Evolutionary conservation across 352 stramenopile genomes (phyloP).

Genomic region (Phytopythium mirpurense): DNA sequence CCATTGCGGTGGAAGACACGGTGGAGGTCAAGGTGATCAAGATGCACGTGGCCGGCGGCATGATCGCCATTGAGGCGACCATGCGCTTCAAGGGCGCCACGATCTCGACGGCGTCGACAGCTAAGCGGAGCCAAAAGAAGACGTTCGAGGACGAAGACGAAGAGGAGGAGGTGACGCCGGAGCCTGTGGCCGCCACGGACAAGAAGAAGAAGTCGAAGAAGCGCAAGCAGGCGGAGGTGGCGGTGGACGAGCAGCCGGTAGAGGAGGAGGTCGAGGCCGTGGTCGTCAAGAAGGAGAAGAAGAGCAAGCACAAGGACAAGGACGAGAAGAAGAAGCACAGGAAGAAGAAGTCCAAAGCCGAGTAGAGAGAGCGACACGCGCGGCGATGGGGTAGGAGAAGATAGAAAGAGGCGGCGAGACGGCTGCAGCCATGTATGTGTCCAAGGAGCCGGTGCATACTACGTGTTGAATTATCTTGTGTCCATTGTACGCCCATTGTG

Average conservation of each 20-base stretch:
- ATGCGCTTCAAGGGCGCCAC: slow-evolving; percentile 38
- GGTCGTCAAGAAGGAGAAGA: slow-evolving; percentile 19
- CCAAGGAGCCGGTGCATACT: not conserved
- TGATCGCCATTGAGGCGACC: slow-evolving; percentile 77
- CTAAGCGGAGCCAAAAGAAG: slow-evolving; percentile 5
- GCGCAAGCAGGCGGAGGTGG: slow-evolving; percentile 12
- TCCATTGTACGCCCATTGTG: not conserved
- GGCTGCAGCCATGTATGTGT: not conserved
- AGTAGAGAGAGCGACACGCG: slow-evolving; percentile 27
- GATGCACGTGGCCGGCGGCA: slow-evolving; percentile 65
- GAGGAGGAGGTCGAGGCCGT: slow-evolving; percentile 7
- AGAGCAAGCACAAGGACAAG: slow-evolving; percentile 28
- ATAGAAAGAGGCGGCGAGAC: not conserved
- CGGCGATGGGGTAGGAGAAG: too few relatives aligned
- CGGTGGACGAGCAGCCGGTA: slow-evolving; percentile 12
- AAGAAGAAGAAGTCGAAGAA: slow-evolving; percentile 14
- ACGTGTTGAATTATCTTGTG: slow-evolving; percentile 5
- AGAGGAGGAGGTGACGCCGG: slow-evolving; percentile 11
- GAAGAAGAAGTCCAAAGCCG: slow-evolving; percentile 47
- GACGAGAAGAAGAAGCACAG: slow-evolving; percentile 29
- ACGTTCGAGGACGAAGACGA: slow-evolving; percentile 13
- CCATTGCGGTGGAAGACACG: slow-evolving; percentile 56
- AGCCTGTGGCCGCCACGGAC: not conserved
- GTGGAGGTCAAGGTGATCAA: slow-evolving; percentile 64
- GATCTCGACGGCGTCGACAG: not conserved